Base-by-base conservation (phyloP, 2,329 filamentous ascomycete species). In the Talaromyces atroroseus region DNA sequence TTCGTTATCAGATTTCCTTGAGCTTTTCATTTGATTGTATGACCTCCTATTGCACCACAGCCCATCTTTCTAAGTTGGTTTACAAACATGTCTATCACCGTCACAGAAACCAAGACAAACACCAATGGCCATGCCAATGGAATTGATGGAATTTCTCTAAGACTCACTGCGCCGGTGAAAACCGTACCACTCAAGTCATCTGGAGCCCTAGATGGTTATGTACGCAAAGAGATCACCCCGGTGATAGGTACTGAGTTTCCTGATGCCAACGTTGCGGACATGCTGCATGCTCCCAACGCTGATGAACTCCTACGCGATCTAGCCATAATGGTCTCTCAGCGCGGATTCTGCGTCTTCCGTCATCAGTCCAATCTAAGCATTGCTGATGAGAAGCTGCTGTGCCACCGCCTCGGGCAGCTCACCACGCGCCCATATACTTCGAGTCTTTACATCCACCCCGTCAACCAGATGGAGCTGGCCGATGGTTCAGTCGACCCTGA, bases 161-260 rank as follows among this genome's bases (percentile, higher is more conserved):
- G 38, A 42, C 38, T 42, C 3, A 42, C 38, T 42, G 38, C 38
- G 7, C 38, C 38, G 16, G 38, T 42, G 38, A 42, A 42, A 20
- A 42, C 38, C 3, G 38, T 42, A n/a, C 69, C 70, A 8, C 59
- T 75, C 24, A 64, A 67, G 56, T 64, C 67, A 29, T 63, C 59
- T 16, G 73, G 72, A 32, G 62, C 60, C 5, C 65, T 76, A 6
- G 67, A 76, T 24, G 55, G 68, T 38, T 76, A 68, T 56, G 62
- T 69, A 23, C 69, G 62, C 26, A 70, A 74, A 54, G 74, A 78
- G 56, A 61, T 74, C 16, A 78, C 75, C 5, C 74, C 75, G n/a
- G 67, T 71, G 20, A 76, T 78, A 55, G 76, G 76, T 14, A 67
- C 66, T 52, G 75, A 78, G 61, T 78, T 69, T 49, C 63, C 65